Base-by-base conservation (phyloP, 1,284 basidiomycete species). In the Leccinum glutinopallens region DNA sequence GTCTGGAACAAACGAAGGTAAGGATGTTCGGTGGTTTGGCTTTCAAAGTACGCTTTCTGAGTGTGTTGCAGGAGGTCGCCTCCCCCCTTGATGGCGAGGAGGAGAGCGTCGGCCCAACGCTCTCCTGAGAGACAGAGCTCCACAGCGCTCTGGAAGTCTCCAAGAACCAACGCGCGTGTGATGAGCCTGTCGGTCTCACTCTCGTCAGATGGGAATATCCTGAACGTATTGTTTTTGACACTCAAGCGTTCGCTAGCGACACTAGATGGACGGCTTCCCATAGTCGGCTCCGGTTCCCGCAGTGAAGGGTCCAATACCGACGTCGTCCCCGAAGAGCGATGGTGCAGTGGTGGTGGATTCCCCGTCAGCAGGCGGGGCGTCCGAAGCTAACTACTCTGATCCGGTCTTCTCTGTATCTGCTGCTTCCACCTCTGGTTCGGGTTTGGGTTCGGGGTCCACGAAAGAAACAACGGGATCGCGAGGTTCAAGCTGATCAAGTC, bases 1-100 rank as follows among this genome's bases (percentile, higher is more conserved):
- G 92, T 94, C 77, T 98, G 95, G 86, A 97, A 95, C 6, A 99
- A 85, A 41, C 97, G 93, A 29, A 98, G 86, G 79, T 98, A 98
- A 0, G 96, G 94, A 22, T 93, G 80, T 7, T 86, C 80, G 13
- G 87, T 83, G 4, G 92, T 93, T 66, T 89, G 87, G 60, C 88
- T 85, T 73, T 93, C 90, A 73, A 99, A 99, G 81, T 98, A 99
- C 0, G 92, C 91, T 77, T 94, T 94, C 74, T 98, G 96, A 0
- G 96, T 97, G 63, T 87, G 88, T 54, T 90, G 87, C 25, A 99
- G 82, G n/a, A 99, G 87, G 56, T 96, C 93, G 0, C 90, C 84
- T 0, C 96, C 96, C 43, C 96, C 97, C 68, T 92, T 91, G 25
- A 94, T 95, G 46, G 97, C 95, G 12, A 98, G 86, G 63, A 98